These are phyloP conservation scores for Tephrocybe rancida DNA, from an alignment of 768 basidiomycete genomes.

Conservation along the genomic window DNA sequence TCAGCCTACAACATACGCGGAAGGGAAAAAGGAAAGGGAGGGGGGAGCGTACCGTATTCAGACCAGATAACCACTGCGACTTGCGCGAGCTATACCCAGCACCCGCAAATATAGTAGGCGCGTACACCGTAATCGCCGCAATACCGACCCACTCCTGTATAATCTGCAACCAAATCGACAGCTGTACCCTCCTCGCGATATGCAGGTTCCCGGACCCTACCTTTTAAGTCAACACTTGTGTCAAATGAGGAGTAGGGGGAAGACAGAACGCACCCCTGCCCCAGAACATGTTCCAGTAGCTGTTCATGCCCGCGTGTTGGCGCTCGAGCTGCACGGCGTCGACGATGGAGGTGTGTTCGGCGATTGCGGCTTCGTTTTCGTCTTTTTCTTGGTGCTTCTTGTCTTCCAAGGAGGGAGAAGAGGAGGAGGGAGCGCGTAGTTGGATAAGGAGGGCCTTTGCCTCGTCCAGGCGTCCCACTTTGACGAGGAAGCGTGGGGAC, in stretches of 20 bases:
- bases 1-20: neutral
- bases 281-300: constrained; percentile 49
- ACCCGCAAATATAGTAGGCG: constrained; percentile 44
- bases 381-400: constrained; percentile 9
- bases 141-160: constrained; percentile 45
- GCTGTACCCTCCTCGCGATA: constrained; percentile 42
- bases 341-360: constrained; percentile 40
- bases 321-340: constrained; percentile 41
- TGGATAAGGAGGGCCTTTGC: constrained; percentile 36
- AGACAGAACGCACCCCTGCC: constrained; percentile 28
- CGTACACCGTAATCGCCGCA: constrained; percentile 47
- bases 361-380: constrained; percentile 23
- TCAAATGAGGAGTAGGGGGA: neutral
- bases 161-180: constrained; percentile 47
- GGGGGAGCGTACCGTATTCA: constrained; percentile 38
- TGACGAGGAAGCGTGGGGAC: constrained; percentile 38
- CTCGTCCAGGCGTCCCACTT: constrained; percentile 38
- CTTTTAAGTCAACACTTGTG: neutral
- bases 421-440: constrained; percentile 33
- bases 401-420: too few species aligned
- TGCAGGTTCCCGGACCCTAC: constrained; percentile 38
- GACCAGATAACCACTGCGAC: constrained; percentile 44
- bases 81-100: constrained; percentile 45
- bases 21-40: neutral
- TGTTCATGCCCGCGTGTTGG: constrained; percentile 38